A percentile compares a stretch with the other conserved stretches of the same genome.
Conservation (phyloP, 2,329 filamentous ascomycete species). For the Exophiala alcalophila region DNA sequence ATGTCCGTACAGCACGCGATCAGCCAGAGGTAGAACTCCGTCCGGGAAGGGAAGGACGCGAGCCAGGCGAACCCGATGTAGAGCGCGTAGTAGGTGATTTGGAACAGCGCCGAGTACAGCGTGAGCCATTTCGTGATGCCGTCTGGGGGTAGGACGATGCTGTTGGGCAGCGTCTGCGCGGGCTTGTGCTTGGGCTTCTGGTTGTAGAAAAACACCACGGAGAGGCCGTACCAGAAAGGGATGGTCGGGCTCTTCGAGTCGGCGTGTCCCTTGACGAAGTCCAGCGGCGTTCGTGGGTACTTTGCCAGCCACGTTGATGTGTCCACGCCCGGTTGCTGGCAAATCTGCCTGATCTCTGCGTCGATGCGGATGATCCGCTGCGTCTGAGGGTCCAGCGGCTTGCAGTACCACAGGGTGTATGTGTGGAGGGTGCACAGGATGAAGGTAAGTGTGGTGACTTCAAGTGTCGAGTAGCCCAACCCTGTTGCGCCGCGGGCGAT, state of each 20-base stretch:
- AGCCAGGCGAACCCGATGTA: slow-evolving; percentile 1
- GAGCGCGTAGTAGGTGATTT: background rate
- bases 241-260: slow-evolving; percentile 2
- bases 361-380: background rate
- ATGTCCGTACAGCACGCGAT: background rate
- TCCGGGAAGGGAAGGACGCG: background rate
- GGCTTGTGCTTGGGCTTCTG: background rate
- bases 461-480: slow-evolving; percentile 31
- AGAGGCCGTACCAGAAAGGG: background rate
- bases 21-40: slow-evolving; percentile 3
- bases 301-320: background rate
- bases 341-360: background rate
- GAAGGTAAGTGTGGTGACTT: slow-evolving; percentile 34
- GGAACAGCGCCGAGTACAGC: background rate
- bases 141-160: background rate
- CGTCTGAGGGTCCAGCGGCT: slow-evolving; percentile 29
- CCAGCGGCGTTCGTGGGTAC: slow-evolving; percentile 1
- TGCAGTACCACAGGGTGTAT: slow-evolving; percentile 33
- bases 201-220: background rate
- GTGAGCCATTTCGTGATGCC: background rate
- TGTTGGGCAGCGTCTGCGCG: slow-evolving; percentile 1
- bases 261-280: background rate
- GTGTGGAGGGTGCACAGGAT: slow-evolving; percentile 32
- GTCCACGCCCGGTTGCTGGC: background rate
- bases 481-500: slow-evolving; percentile 19